Evolutionary conservation across 2,329 filamentous ascomycete genomes (phyloP).

Genomic region (Penicillium sp.): DNA sequence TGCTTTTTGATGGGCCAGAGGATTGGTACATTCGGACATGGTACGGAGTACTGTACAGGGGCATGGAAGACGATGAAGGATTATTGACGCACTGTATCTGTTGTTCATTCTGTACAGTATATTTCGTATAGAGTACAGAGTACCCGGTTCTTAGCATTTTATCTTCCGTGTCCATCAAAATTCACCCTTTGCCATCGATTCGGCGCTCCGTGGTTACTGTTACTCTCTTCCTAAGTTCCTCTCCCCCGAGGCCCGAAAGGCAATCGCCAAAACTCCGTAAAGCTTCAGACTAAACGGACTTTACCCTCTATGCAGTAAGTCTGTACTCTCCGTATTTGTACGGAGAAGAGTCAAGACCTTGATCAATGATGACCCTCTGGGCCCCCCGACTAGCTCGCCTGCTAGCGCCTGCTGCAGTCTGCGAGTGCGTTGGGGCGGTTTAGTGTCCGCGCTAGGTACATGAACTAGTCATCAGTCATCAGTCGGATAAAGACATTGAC

Average conservation of each 20-base stretch:
- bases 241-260: background rate
- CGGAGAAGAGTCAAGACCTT: background rate
- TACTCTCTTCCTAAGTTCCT: background rate
- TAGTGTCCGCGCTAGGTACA: constrained; percentile 1
- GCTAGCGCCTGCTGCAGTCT: background rate
- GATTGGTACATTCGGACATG: background rate
- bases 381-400: background rate
- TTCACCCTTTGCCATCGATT: background rate
- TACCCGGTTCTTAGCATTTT: background rate
- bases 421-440: constrained; percentile 1
- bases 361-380: background rate
- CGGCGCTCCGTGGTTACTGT: background rate
- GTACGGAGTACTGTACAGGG: background rate
- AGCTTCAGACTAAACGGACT: background rate
- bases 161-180: background rate
- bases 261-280: background rate
- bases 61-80: background rate
- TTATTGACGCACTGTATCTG: too few relatives aligned
- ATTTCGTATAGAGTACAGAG: too few relatives aligned
- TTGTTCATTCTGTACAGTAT: too few relatives aligned
- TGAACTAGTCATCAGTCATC: background rate
- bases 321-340: background rate
- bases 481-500: background rate
- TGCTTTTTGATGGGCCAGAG: background rate
- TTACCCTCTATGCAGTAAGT: too few relatives aligned